Base-by-base conservation (phyloP, 345 rosid genomes). In the Lepidium africanum region DNA sequence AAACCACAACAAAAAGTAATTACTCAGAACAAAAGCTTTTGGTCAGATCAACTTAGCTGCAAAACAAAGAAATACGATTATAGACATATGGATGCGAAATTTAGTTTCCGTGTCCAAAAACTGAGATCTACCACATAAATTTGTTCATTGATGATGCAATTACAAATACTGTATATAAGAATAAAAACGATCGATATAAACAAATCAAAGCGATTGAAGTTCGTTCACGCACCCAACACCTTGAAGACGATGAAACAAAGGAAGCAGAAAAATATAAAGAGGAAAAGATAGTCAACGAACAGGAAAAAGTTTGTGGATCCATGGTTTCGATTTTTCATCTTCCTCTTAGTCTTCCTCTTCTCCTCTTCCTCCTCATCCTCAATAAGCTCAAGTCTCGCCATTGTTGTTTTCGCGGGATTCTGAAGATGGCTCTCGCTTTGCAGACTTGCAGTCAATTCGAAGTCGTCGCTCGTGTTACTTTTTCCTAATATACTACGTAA, bases 251-350 rank as follows among this genome's bases (percentile, higher is more conserved):
- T 71, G 82, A 79, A 87, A 67, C 79, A 72, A 27, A 90, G 83
- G 74, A 92, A 85, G 48, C 63, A 92, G 37, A 92, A 81, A 67
- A 82, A 79, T 53, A 87, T 82, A 74, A 86, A 89, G 69, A 87
- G 81, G 81, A 86, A 90, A 25, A 86, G 49, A 78, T 86, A 86
- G 63, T 92, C 96, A 23, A 92, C 83, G 65, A 84, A 76, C 40
- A 86, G 83, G 75, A 87, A 92, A 69, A 87, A 79, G 14, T 77
- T 72, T 8, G 86, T 81, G 1, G 92, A 84, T 23, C 87, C 90
- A 72, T 83, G 95, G 74, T 78, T 84, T 75, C 84, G 69, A 32
- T 80, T 84, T 72, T 42, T 76, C 70, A 52, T 49, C 79, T 52
- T 70, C 70, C 25, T 64, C 62, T 59, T 76, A 50, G 5, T 23